Percentiles rank a stretch among this genome's conserved stretches.
These are phyloP conservation scores for Fusarium fujikuroi DNA, from an alignment of 2,329 filamentous ascomycete genomes.

Conservation along the genomic window DNA sequence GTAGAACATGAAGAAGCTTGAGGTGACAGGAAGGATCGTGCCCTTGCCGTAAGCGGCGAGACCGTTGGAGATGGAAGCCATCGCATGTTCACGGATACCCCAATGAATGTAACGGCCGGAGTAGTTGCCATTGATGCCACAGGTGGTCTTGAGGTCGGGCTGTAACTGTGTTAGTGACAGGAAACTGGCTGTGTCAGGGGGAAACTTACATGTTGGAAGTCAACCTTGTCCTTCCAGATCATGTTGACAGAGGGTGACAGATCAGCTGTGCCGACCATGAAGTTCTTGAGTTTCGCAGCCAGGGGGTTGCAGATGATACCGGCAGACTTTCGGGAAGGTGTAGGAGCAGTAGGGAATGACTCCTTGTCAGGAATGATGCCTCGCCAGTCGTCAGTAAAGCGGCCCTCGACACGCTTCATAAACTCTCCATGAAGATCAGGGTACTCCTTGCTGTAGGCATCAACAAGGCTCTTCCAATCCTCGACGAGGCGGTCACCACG, in stretches of 20 bases:
- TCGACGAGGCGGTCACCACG: slow-evolving; percentile 58
- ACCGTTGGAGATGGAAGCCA: slow-evolving; percentile 68
- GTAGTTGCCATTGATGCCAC: slow-evolving; percentile 65
- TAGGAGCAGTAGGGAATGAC: slow-evolving; percentile 57
- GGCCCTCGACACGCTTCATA: slow-evolving; percentile 57
- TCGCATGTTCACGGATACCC: slow-evolving; percentile 70
- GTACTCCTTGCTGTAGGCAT: slow-evolving; percentile 55
- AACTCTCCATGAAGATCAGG: slow-evolving; percentile 64
- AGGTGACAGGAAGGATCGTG: slow-evolving; percentile 67
- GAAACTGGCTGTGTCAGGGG: background rate
- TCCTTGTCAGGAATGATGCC: slow-evolving; percentile 58
- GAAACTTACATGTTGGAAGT: slow-evolving; percentile 57
- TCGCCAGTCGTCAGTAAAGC: slow-evolving; percentile 59
- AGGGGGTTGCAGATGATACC: slow-evolving; percentile 63
- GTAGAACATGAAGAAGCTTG: slow-evolving; percentile 73
- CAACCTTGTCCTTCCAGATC: slow-evolving; percentile 63
- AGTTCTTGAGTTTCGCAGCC: slow-evolving; percentile 56
- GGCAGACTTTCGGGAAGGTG: slow-evolving; percentile 61
- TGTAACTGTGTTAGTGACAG: slow-evolving; percentile 25
- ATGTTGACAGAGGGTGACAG: slow-evolving; percentile 65
- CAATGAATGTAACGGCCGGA: slow-evolving; percentile 68
- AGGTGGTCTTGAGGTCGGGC: slow-evolving; percentile 52
- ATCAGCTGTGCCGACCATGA: slow-evolving; percentile 66
- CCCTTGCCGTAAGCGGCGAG: slow-evolving; percentile 66
- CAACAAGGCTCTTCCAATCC: slow-evolving; percentile 58